Evolutionary conservation across 2,329 filamentous ascomycete species (phyloP), one percentile per base, ranked within the genome.

Genomic region (Bipolaris sorokiniana): DNA sequence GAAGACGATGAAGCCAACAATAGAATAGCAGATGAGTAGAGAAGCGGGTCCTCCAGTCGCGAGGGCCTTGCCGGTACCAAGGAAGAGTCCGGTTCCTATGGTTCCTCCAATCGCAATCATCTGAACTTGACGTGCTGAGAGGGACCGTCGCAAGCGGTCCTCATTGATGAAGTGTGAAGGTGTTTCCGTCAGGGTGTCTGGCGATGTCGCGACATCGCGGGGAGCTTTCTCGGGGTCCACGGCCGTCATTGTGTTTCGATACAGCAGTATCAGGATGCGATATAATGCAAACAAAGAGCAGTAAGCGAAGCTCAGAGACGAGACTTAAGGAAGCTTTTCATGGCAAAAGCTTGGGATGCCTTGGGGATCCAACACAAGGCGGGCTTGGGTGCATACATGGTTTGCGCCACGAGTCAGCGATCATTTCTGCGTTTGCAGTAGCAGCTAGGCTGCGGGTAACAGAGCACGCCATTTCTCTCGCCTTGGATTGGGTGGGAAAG

Each of bases 21-120:
- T 69, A 61, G 74, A 65, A 71, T 75, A 72, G 74, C 74, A 76
- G 69, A 79, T 45, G 18, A 74, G 60, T 1, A 74, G 54, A 20
- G 65, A 64, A 31, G 61, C 71, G 5, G 72, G 71, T 1, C 72
- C 72, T 70, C 83, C 84, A 48, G 79, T 81, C 53, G 73, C 72
- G 7, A 86, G 75, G 20, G 84, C 83, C 61, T 77, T 75, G 56
- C 84, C 84, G 13, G 83, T 84, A 55, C 84, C 83, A 63, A 86
- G 82, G 67, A 86, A 86, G 70, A 86, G 82, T 65, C 84, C 84
- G 60, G 84, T 84, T 64, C 84, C 84, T 56, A 86, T 86, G 10
- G 83, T 84, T 52, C 84, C 84, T 60, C 84, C 84, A 15, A 86
- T 85, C 51, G 84, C 83, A 68, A 86, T 86, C 84, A 86, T 86